A percentile compares a stretch with the other conserved stretches of the same genome.
Conservation (phyloP, 306 rosid genomes). For the Cucurbita moschata region DNA sequence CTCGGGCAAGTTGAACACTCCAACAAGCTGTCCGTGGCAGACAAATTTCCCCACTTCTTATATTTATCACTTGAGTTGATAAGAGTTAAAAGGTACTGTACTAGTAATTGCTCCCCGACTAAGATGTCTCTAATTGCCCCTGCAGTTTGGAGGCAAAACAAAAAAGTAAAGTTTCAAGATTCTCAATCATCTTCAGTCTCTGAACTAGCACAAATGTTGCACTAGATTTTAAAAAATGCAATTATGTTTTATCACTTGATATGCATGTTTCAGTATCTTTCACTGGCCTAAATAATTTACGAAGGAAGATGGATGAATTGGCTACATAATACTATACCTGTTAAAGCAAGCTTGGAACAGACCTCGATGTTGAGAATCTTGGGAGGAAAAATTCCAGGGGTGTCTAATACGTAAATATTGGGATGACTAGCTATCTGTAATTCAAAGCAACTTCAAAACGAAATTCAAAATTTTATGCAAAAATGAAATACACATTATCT, state of each 20-base stretch:
- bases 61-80: constrained; percentile 32
- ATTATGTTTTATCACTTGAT: background rate
- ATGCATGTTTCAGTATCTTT: background rate
- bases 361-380: constrained; percentile 37
- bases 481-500: background rate
- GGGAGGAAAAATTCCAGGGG: constrained; percentile 70
- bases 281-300: background rate
- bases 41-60: constrained; percentile 30
- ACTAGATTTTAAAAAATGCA: background rate
- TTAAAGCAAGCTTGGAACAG: constrained; percentile 57
- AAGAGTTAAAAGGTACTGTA: constrained; percentile 28
- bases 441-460: background rate
- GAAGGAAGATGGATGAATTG: constrained; percentile 5
- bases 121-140: constrained; percentile 48
- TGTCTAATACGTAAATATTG: constrained; percentile 70
- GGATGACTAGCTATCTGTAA: constrained; percentile 88
- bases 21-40: constrained; percentile 1
- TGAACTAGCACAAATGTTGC: background rate
- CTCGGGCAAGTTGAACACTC: constrained; percentile 12
- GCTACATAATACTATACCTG: constrained; percentile 33
- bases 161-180: background rate
- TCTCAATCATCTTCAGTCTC: background rate
- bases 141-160: constrained; percentile 15
- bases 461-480: background rate
- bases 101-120: constrained; percentile 33